Conservation (phyloP, 192 early-diverging fungal genomes). For the Geranomyces michiganensis region DNA sequence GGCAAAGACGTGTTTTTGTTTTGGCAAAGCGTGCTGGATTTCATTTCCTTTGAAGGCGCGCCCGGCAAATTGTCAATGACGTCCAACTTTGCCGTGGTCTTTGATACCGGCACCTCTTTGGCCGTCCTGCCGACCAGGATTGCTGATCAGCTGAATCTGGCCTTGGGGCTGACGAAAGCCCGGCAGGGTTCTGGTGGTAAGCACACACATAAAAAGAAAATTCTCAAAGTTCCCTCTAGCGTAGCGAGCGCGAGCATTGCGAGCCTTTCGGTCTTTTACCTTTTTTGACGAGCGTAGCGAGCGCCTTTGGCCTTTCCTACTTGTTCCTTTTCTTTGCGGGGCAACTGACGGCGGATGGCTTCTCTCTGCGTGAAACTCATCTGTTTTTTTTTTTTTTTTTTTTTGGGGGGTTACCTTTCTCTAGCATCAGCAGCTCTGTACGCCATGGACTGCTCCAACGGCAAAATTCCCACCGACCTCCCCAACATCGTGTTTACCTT, state of each 20-base stretch:
- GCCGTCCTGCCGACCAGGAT: constrained; percentile 31
- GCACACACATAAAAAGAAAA: too few relatives aligned
- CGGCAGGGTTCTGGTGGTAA: neutral
- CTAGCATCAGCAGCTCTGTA: constrained; percentile 17
- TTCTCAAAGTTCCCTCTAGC: too few relatives aligned
- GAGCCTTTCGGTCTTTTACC: too few relatives aligned
- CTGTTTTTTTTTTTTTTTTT: too few relatives aligned
- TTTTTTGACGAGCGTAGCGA: too few relatives aligned
- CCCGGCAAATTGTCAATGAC: neutral
- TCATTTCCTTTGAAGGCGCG: constrained; percentile 20
- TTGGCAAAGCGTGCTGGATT: constrained; percentile 16
- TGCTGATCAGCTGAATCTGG: constrained; percentile 20
- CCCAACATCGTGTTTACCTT: constrained; percentile 25
- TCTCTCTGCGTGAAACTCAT: too few relatives aligned
- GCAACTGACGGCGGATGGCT: too few relatives aligned
- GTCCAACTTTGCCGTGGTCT: constrained; percentile 27
- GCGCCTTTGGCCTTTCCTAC: too few relatives aligned
- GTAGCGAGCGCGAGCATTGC: too few relatives aligned
- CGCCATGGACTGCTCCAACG: constrained; percentile 21
- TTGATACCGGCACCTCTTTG: constrained; percentile 45
- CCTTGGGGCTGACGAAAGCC: constrained; percentile 14
- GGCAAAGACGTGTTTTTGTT: constrained; percentile 17
- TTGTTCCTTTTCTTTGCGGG: too few relatives aligned
- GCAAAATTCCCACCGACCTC: constrained; percentile 10
- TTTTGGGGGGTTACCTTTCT: too few relatives aligned